phyloP scores from a whole-genome alignment of 306 rosid genomes.

The Prunus fruticosa region DNA sequence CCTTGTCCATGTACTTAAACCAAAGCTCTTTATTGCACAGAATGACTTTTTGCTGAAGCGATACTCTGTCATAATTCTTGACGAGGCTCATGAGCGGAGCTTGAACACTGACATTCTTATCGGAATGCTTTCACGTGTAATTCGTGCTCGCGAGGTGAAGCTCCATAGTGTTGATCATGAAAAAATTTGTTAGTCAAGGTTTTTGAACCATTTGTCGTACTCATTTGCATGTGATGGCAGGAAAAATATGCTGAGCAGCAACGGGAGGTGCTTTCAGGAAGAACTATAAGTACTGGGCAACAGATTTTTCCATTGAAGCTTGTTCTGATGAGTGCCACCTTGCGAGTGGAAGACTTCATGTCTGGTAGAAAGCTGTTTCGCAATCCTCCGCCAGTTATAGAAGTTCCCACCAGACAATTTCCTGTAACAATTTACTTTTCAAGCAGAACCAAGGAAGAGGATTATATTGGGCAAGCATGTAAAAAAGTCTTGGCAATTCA shows the following conservation, averaged over 20 bases:
- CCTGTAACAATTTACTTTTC: conserved; percentile 74
- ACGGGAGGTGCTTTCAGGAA: conserved; percentile 45
- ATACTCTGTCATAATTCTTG: conserved; percentile 79
- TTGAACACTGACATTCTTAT: conserved; percentile 91
- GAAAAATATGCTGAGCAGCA: conserved; percentile 45
- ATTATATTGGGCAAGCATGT: conserved; percentile 78
- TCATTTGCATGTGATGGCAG: conserved; percentile 32
- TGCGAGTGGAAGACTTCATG: conserved; percentile 82
- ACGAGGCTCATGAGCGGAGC: conserved; percentile 98
- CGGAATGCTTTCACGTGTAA: conserved; percentile 86
- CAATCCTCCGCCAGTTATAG: conserved; percentile 67
- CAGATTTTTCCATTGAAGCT: conserved; percentile 75
- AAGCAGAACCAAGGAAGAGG: conserved; percentile 67
- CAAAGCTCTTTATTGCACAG: conserved; percentile 36
- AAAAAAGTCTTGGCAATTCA: conserved; percentile 87
- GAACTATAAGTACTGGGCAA: conserved; percentile 42
- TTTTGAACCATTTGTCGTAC: not conserved
- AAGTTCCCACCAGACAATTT: conserved; percentile 85
- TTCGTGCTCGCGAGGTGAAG: conserved; percentile 63
- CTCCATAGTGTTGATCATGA: not conserved
- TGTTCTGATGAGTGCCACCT: conserved; percentile 95
- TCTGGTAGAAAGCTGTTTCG: conserved; percentile 56
- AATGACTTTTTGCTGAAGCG: conserved; percentile 73
- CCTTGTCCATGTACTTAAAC: not conserved
- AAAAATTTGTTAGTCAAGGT: not conserved